Base-by-base conservation (phyloP, 2,329 filamentous ascomycete species). In the Fusarium verrucosum region DNA sequence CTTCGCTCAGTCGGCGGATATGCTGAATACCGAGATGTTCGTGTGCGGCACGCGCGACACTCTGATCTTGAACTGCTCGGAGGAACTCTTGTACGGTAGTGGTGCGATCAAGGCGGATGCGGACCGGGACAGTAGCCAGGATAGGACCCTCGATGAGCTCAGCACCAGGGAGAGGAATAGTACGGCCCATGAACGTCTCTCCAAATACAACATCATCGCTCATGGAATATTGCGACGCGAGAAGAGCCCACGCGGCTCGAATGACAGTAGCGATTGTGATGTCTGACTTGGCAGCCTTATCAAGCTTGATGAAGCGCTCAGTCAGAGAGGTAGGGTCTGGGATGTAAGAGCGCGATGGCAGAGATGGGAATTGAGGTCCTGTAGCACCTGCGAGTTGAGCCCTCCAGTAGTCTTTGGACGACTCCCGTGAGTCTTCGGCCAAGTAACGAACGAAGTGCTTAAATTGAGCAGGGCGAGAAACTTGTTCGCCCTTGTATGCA, bases 1-100 rank as follows among this genome's bases (percentile, higher is more conserved):
- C 69, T 76, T 74, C 33, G 80, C 78, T 68, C 81, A 82, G 56
- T 76, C 75, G 19, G 72, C 79, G 56, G 81, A 53, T 71, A 26
- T 76, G 71, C n/a, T 75, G 71, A 2, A 78, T 68, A 23, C 75
- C 74, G 8, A 74, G 65, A 19, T 77, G 69, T 37, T 75, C 76
- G 7, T 70, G 72, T 0, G 72, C 71, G 0, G 70, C 55, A 3
- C 72, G 64, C 13, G 72, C 65, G 10, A 70, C 60, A 4, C 68
- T 63, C 45, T 70, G 70, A 19, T 71, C 66, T 58, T 78, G 75
- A 2, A 76, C 61, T 0, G 52, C 50, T 16, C 58, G 63, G n/a
- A 72, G 68, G 43, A 72, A 71, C 13, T 72, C 70, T 3, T 69
- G 65, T 0, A 69, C 49, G 1, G 67, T 63, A 2, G 56, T 46